Conservation (phyloP, 208 protist genomes). For the Acanthamoeba castellanii region DNA sequence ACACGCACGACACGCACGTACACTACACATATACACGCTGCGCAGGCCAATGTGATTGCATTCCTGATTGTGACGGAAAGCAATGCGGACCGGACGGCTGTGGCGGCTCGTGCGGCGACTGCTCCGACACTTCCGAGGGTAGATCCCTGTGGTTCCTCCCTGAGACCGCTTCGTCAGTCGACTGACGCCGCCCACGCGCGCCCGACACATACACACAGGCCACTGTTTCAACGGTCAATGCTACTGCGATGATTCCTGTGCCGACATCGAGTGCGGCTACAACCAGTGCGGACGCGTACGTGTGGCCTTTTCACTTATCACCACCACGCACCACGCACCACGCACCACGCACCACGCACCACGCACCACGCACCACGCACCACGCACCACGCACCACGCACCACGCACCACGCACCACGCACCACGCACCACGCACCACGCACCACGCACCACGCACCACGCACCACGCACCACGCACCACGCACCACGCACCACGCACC, state of each 20-base stretch:
- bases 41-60: conserved; percentile 53
- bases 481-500: too few species aligned
- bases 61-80: conserved; percentile 56
- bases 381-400: not conserved
- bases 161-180: too few species aligned
- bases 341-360: not conserved
- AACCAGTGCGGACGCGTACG: conserved; percentile 46
- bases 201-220: not conserved
- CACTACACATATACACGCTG: not conserved
- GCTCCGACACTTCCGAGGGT: conserved; percentile 36
- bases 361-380: not conserved
- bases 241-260: conserved; percentile 63
- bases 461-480: too few species aligned
- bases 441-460: too few species aligned
- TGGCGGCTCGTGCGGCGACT: conserved; percentile 67
- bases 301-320: not conserved
- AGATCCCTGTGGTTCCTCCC: too few species aligned
- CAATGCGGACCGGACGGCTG: conserved; percentile 55
- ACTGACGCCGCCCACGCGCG: not conserved
- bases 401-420: too few species aligned
- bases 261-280: conserved; percentile 51
- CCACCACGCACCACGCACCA: too few species aligned
- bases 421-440: too few species aligned
- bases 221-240: conserved; percentile 57
- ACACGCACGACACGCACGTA: too few species aligned